A percentile compares a stretch with the other conserved stretches of the same genome.
These are phyloP conservation scores for Vickermania ingenoplastis DNA, from an alignment of 208 protist genomes.

Conservation along the genomic window DNA sequence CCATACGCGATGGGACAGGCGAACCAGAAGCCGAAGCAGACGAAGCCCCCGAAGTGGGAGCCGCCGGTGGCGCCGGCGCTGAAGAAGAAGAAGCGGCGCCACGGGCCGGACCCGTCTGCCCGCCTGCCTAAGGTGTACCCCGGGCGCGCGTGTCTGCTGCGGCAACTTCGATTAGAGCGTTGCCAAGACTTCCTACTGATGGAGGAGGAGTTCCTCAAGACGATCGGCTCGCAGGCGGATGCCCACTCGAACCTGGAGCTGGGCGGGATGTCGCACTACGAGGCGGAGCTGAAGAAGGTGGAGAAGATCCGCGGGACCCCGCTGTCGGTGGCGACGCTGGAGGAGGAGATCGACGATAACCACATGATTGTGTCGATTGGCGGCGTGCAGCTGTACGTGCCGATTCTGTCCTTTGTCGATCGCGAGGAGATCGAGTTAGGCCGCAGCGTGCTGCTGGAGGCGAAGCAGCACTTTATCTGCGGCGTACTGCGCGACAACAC, in stretches of 20 bases:
- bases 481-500: constrained; percentile 97
- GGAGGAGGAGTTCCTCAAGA: constrained; percentile 98
- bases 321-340: constrained; percentile 96
- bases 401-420: constrained; percentile 99
- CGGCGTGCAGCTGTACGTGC: constrained; percentile 98
- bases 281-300: constrained; percentile 94
- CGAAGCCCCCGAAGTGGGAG: constrained; percentile 89
- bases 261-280: constrained; percentile 75
- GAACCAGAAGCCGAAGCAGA: constrained; percentile 24
- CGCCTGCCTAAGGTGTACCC: constrained; percentile 92
- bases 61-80: constrained; percentile 91
- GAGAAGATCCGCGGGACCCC: constrained; percentile 98
- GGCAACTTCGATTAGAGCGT: constrained; percentile 96
- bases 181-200: constrained; percentile 99
- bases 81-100: constrained; percentile 87
- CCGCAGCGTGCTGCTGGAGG: constrained; percentile 95
- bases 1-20: constrained; percentile 58
- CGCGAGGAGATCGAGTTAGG: constrained; percentile 98
- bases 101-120: constrained; percentile 63
- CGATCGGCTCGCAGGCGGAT: constrained; percentile 66
- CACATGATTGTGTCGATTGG: constrained; percentile 97
- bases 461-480: constrained; percentile 95
- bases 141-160: constrained; percentile 94
- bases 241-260: constrained; percentile 76
- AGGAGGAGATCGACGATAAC: constrained; percentile 99